Conservation (phyloP, 2,329 filamentous ascomycete species). For the Aschersonia sp. region DNA sequence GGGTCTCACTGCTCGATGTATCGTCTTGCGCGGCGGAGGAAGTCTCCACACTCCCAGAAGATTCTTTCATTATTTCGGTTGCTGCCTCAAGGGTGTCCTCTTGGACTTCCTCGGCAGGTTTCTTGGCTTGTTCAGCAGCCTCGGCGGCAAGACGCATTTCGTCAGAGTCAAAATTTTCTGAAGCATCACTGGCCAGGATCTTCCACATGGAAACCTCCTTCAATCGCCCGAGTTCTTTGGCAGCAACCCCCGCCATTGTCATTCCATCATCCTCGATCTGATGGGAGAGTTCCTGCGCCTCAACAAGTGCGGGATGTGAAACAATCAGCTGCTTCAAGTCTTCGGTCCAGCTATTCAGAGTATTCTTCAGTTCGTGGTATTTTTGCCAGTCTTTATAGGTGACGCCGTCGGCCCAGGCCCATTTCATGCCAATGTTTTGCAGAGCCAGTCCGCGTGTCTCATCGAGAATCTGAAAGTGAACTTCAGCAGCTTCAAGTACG, state of each 20-base stretch:
- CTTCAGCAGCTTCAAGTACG: conserved; percentile 59
- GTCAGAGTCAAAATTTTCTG: conserved; percentile 65
- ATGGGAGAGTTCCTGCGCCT: conserved; percentile 52
- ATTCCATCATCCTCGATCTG: conserved; percentile 68
- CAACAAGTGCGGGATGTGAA: conserved; percentile 54
- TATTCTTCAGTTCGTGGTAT: conserved; percentile 75
- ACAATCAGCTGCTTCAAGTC: conserved; percentile 67
- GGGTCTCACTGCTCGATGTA: background rate
- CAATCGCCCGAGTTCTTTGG: conserved; percentile 63
- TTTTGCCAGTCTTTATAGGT: conserved; percentile 97
- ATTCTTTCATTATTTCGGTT: background rate
- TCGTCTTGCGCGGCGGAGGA: background rate
- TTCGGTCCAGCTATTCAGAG: conserved; percentile 71
- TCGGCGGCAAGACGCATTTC: conserved; percentile 43
- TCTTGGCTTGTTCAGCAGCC: conserved; percentile 17
- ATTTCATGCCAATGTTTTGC: conserved; percentile 83
- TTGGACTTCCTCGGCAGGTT: conserved; percentile 5
- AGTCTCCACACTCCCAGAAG: background rate
- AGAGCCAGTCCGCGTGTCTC: conserved; percentile 71
- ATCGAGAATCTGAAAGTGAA: conserved; percentile 70
- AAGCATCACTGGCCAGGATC: conserved; percentile 56
- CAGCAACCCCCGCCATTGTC: conserved; percentile 62
- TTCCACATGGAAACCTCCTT: conserved; percentile 83
- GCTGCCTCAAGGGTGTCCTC: background rate
- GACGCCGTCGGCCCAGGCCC: conserved; percentile 90